These are phyloP conservation scores for Fusarium equiseti DNA, from an alignment of 2,329 filamentous ascomycete species.

Conservation along the genomic window DNA sequence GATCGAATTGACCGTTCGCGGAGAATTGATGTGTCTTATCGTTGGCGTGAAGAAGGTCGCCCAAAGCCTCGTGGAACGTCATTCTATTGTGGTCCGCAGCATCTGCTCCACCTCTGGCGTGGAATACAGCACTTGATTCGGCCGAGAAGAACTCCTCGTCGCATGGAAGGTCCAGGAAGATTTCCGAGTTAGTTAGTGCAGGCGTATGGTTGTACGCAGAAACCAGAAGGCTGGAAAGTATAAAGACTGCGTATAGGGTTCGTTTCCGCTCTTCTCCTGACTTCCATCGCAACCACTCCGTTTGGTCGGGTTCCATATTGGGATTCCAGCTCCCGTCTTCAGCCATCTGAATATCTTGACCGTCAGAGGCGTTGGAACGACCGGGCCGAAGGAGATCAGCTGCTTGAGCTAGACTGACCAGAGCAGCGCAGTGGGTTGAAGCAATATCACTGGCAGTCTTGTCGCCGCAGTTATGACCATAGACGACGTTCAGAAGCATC, in stretches of 20 bases:
- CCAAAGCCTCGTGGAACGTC: slow-evolving; percentile 85
- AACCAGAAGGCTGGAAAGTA: slow-evolving; percentile 89
- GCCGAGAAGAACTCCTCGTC: slow-evolving; percentile 92
- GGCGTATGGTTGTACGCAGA: slow-evolving; percentile 94
- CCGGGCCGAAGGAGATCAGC: slow-evolving; percentile 74
- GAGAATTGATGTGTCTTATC: slow-evolving; percentile 67
- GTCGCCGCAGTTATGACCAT: slow-evolving; percentile 94
- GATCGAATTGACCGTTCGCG: slow-evolving; percentile 34
- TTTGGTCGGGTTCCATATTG: slow-evolving; percentile 63
- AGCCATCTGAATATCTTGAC: slow-evolving; percentile 69
- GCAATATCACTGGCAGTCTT: slow-evolving; percentile 92
- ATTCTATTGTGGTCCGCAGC: slow-evolving; percentile 77
- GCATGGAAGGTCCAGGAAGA: slow-evolving; percentile 88
- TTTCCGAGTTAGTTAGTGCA: slow-evolving; percentile 92
- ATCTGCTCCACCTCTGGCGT: slow-evolving; percentile 77
- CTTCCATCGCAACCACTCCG: slow-evolving; percentile 87
- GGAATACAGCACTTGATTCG: slow-evolving; percentile 85
- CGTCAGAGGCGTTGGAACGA: slow-evolving; percentile 59
- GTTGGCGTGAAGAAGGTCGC: slow-evolving; percentile 82
- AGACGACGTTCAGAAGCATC: slow-evolving; percentile 96
- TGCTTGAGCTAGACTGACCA: slow-evolving; percentile 90
- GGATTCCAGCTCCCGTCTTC: slow-evolving; percentile 64
- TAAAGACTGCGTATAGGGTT: slow-evolving; percentile 91
- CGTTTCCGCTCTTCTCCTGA: slow-evolving; percentile 89
- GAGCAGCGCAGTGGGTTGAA: slow-evolving; percentile 88